Conservation (phyloP, 371 early-diverging fungal genomes). For the Mucor piriformis region DNA sequence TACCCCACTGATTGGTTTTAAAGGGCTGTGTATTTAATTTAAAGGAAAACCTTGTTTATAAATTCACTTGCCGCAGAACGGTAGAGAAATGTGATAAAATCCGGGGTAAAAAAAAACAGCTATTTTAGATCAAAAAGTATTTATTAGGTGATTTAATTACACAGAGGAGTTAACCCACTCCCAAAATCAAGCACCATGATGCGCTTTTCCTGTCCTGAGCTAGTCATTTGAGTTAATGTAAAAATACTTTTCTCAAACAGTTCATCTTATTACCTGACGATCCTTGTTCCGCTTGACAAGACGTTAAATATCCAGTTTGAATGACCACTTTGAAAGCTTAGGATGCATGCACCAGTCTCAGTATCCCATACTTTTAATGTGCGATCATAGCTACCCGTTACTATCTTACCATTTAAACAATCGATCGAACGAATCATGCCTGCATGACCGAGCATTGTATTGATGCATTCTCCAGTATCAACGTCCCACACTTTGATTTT, state of each 20-base stretch:
- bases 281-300: constrained; percentile 72
- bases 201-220: constrained; percentile 64
- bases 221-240: neutral
- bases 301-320: constrained; percentile 93
- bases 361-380: constrained; percentile 94
- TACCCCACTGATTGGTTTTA: no score
- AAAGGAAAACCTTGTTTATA: no score
- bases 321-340: constrained; percentile 78
- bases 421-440: constrained; percentile 92
- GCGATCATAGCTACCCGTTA: constrained; percentile 83
- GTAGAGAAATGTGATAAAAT: no score
- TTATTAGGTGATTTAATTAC: no score
- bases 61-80: neutral
- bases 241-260: no score
- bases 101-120: neutral
- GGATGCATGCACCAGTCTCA: constrained; percentile 35
- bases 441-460: constrained; percentile 84
- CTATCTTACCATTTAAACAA: constrained; percentile 55
- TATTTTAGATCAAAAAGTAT: no score
- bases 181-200: constrained; percentile 84
- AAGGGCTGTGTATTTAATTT: no score
- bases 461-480: constrained; percentile 73
- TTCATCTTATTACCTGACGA: constrained; percentile 58
- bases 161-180: constrained; percentile 11
- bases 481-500: constrained; percentile 94